Evolutionary conservation across 2,329 filamentous ascomycete species (phyloP), one percentile per base, ranked within the genome.

Genomic region (Lecanoromycetidae sp.): DNA sequence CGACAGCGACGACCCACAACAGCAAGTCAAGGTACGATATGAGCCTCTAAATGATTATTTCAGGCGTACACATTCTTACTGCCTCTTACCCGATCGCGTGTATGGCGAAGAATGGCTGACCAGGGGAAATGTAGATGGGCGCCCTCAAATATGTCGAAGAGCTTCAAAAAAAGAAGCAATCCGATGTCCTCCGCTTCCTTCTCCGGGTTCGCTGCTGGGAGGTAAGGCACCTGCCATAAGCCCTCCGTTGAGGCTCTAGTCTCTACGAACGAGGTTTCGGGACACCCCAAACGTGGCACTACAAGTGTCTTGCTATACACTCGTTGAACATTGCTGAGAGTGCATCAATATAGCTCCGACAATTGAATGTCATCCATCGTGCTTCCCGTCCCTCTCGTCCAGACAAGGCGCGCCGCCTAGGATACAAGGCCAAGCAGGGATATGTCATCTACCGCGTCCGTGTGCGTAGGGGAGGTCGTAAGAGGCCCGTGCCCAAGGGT

Each of bases 131-230:
- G 7, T 52, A 90, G 80, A 95, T 95, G 91, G 91, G 91, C 85
- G 90, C 90, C 79, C 87, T 95, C 74, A 98, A 98, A 79, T 98
- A 94, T 79, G 87, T 98, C 76, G 93, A 98, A 82, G 91, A 98
- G 82, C 84, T 98, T 78, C 87, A 95, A 75, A 96, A 98, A 87
- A 95, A 94, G 87, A 98, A 98, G 87, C 91, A 98, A 84, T 94
- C 87, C 72, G 91, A 98, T 81, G 84, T 98, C 69, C 86, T 96
- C 78, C 88, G 88, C 78, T 98, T 98, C 82, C 84, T 98, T 76
- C 87, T 95, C 74, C 90, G 87, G 72, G 87, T 94, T 70, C 88
- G 91, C 77, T 98, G 91, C 88, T 98, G 91, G 91, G 91, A 98
- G 86, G 90, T 72, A 68, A 71, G 68, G 67, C 71, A 67, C 62